Evolutionary conservation across 176 grass and related monocot genomes (phyloP).

Genomic region (Rhynchospora tenuis): DNA sequence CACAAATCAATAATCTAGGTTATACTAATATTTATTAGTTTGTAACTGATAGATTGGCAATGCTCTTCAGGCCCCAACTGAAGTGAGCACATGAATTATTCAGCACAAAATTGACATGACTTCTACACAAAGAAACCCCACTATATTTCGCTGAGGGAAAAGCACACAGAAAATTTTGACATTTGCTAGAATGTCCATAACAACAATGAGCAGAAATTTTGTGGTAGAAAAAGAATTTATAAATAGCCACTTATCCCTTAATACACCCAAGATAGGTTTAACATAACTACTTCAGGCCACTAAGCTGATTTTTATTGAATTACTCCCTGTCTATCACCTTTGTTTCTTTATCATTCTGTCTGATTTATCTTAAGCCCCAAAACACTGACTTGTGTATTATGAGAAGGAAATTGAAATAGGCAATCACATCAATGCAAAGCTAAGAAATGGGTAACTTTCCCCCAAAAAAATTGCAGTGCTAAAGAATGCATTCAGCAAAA

Average conservation of each 20-base stretch:
- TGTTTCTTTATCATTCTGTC: not conserved
- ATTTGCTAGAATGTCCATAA: not conserved
- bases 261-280: not conserved
- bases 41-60: not conserved
- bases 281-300: not conserved
- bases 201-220: not conserved
- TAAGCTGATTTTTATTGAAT: not conserved
- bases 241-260: not conserved
- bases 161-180: not conserved
- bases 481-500: not conserved
- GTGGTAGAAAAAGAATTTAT: not conserved
- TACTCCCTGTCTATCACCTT: not conserved
- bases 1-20: not conserved
- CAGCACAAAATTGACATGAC: not conserved
- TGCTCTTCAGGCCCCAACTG: not conserved
- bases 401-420: not conserved
- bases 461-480: not conserved
- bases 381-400: not conserved
- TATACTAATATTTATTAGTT: not conserved
- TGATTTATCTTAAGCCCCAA: not conserved
- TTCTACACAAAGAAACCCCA: not conserved
- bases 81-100: not conserved
- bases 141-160: not conserved
- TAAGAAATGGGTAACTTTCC: not conserved
- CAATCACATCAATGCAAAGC: not conserved